These are phyloP conservation scores for Termitomyces sp. DNA, from an alignment of 768 basidiomycete species.

Conservation along the genomic window DNA sequence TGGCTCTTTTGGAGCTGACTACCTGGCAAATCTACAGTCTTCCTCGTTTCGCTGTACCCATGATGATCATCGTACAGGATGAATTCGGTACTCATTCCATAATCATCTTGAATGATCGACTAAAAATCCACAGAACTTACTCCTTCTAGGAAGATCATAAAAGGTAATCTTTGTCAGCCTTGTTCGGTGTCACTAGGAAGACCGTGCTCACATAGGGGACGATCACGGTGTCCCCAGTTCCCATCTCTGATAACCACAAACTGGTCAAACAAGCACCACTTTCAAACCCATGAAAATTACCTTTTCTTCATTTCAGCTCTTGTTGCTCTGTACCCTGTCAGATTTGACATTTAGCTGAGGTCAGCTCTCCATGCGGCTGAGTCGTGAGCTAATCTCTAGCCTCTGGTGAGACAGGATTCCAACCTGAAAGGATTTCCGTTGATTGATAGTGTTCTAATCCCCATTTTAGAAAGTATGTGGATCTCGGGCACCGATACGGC, in stretches of 20 bases:
- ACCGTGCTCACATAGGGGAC: constrained; percentile 19
- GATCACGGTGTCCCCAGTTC: background rate
- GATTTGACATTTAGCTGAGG: background rate
- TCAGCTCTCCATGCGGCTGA: background rate
- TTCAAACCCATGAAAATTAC: too few species aligned
- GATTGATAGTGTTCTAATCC: background rate
- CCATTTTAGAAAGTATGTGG: background rate
- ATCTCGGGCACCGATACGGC: too few species aligned
- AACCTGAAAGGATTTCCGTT: too few species aligned
- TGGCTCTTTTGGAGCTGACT: background rate
- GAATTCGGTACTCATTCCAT: constrained; percentile 36
- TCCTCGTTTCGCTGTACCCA: constrained; percentile 58
- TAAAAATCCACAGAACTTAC: constrained; percentile 39
- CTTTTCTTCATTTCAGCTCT: background rate
- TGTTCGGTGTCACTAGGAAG: constrained; percentile 41
- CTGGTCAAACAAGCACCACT: background rate
- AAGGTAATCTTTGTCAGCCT: constrained; percentile 46
- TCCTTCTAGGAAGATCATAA: constrained; percentile 56
- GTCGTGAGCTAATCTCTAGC: background rate
- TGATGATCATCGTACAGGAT: constrained; percentile 47
- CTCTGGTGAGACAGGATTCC: background rate
- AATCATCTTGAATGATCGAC: background rate
- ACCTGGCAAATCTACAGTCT: constrained; percentile 29
- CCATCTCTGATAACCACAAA: background rate
- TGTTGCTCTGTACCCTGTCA: background rate